A percentile compares a stretch with the other conserved stretches of the same genome.
These are phyloP conservation scores for Penium margaritaceum DNA, from an alignment of 139 green algal species.

Conservation along the genomic window DNA sequence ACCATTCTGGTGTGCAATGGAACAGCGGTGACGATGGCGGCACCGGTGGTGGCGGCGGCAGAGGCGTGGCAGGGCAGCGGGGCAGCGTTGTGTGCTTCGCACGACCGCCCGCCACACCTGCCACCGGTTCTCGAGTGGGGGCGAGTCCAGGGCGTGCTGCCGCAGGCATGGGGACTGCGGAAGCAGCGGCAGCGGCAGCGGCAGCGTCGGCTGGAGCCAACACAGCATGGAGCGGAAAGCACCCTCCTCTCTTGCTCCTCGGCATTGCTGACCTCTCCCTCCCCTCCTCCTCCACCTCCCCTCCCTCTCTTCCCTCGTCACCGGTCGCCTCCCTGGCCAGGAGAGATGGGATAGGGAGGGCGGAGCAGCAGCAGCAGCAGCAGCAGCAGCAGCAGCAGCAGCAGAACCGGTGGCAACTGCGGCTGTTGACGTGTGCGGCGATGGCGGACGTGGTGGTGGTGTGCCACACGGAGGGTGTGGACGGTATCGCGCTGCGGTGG, in stretches of 20 bases:
- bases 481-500: not conserved
- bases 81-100: too few relatives aligned
- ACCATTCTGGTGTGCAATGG: too few relatives aligned
- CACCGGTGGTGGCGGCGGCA: too few relatives aligned
- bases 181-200: not conserved
- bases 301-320: not conserved
- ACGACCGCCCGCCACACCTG: too few relatives aligned
- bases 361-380: not conserved
- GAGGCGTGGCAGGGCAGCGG: too few relatives aligned
- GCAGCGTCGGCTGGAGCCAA: not conserved
- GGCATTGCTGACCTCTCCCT: not conserved
- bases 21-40: too few relatives aligned
- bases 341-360: too few relatives aligned
- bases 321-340: too few relatives aligned
- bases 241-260: not conserved
- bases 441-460: conserved; percentile 1
- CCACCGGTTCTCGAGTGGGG: too few relatives aligned
- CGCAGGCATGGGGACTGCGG: too few relatives aligned
- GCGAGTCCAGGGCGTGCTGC: too few relatives aligned
- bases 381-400: not conserved
- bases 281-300: not conserved
- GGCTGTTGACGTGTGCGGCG: not conserved
- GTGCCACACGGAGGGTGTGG: not conserved
- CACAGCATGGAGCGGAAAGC: not conserved
- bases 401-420: not conserved